phyloP scores from a whole-genome alignment of 306 rosid genomes.

The barrel medic (Medicago truncatula) region MtrunA17r5.0-ANR NC_053048.1:41673001-41673500 shows the following conservation, averaged over 20 bases:
- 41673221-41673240: neutral
- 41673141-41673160: slow-evolving; percentile 1
- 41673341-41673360: slow-evolving; percentile 13
- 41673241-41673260: neutral
- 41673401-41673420: slow-evolving; percentile 19
- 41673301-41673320: neutral
- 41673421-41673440: slow-evolving; percentile 37
- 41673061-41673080: neutral
- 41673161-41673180: slow-evolving; percentile 4
- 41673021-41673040: neutral
- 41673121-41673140: neutral
- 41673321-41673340: slow-evolving; percentile 16
- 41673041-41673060: neutral
- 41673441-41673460: slow-evolving; percentile 29
- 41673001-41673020: neutral
- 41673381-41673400: neutral
- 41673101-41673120: no score
- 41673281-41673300: neutral
- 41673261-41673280: neutral
- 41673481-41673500: slow-evolving; percentile 92
- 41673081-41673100: no score
- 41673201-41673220: neutral
- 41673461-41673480: slow-evolving; percentile 48
- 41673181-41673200: neutral
- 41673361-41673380: slow-evolving; percentile 15